Base-by-base conservation (phyloP, 257 asterid genomes). In the Jasminum sambac region DNA sequence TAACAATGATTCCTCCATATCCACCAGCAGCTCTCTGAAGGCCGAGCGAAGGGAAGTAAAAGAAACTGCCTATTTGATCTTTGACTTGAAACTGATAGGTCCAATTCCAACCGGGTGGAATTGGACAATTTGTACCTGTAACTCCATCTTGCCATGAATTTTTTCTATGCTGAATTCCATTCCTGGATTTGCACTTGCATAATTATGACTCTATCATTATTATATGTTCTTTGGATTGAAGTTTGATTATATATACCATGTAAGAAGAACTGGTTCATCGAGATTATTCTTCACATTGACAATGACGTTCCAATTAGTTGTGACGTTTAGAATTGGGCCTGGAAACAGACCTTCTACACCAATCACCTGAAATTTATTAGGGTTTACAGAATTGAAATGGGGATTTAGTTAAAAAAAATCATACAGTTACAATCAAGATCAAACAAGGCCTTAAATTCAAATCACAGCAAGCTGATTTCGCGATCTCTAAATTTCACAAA, bases 71-170 rank as follows among this genome's bases (percentile, higher is more conserved):
- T 69, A 93, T 90, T 84, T 93, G 98, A 70, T 92, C 97, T 81
- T 92, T 92, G 72, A 90, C 96, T 72, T 92, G 97, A 87, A 92
- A 92, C 76, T 88, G 87, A 80, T 93, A 93, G 1, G 98, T 93
- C 98, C 98, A 93, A 68, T 93, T 93, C 97, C 96, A 90, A 63
- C 98, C 94, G 30, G 91, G 82, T 19, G 97, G 98, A 64, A 93
- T 90, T 36, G 98, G 97, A 74, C 98, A 93, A 80, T 88, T 93
- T 21, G 97, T 93, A 46, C 98, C 98, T 11, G 88, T 81, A 68
- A 93, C 95, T 48, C 98, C 98, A 79, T 93, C 98, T 79, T 93
- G 97, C 97, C 96, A 93, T 8, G 96, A 85, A 75, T 87, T 89
- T 72, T 90, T 90, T 58, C 97, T 80, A 36, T 83, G 94, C 59